A percentile compares a stretch with the other conserved stretches of the same genome.
Conservation (phyloP, 148 eudicot species). For the Polygonum aviculare region DNA sequence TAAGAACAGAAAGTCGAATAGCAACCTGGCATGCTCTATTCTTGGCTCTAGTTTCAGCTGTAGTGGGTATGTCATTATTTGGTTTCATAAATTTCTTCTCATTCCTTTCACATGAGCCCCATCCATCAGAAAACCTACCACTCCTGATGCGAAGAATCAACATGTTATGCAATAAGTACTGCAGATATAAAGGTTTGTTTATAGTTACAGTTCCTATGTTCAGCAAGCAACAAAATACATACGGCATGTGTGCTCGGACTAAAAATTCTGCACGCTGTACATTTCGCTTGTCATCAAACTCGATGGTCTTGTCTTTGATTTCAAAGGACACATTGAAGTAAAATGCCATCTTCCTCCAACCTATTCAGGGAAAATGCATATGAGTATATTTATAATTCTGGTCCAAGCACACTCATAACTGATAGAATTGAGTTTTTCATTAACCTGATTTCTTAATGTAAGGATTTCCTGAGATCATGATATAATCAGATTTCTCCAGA, state of each 20-base stretch:
- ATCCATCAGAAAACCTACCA: slow-evolving; percentile 97
- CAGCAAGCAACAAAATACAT: slow-evolving; percentile 19
- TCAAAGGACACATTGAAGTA: slow-evolving; percentile 89
- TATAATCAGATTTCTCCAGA: slow-evolving; percentile 80
- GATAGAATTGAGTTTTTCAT: not conserved
- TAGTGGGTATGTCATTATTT: slow-evolving; percentile 90
- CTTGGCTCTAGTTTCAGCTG: slow-evolving; percentile 98
- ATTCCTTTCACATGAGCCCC: slow-evolving; percentile 96
- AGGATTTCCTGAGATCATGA: slow-evolving; percentile 71
- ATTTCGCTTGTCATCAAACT: slow-evolving; percentile 77
- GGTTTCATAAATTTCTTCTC: slow-evolving; percentile 86
- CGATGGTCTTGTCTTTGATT: slow-evolving; percentile 84
- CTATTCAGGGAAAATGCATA: slow-evolving; percentile 22
- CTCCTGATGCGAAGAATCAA: slow-evolving; percentile 40
- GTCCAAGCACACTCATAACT: not conserved
- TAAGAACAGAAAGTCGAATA: not conserved
- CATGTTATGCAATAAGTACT: not conserved
- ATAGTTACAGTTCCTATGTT: not conserved
- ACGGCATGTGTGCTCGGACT: slow-evolving; percentile 90
- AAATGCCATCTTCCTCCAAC: slow-evolving; percentile 97
- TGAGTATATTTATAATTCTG: not conserved
- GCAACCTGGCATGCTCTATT: slow-evolving; percentile 94
- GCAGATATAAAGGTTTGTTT: not conserved
- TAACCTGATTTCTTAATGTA: slow-evolving; percentile 81
- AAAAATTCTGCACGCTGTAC: slow-evolving; percentile 93